A percentile compares a stretch with the other conserved stretches of the same genome.
phyloP scores from a whole-genome alignment of 306 rosid genomes.

The Cicer yamashitae region DNA sequence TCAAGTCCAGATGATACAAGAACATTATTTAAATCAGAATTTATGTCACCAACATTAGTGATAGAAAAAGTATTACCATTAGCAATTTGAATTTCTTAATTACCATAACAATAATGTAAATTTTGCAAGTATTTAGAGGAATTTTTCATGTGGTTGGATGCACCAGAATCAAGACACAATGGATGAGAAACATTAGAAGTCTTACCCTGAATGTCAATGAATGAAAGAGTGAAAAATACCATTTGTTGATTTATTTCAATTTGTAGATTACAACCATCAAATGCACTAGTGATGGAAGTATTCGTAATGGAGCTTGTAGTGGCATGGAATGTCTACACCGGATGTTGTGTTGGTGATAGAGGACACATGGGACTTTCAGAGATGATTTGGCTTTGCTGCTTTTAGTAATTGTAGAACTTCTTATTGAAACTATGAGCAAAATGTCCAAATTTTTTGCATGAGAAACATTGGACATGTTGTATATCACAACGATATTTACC shows the following conservation, averaged over 20 bases:
- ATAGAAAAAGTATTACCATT: neutral
- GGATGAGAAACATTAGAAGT: too few relatives aligned
- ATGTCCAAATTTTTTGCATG: too few relatives aligned
- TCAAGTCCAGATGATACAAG: too few relatives aligned
- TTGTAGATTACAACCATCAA: neutral
- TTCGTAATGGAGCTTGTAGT: neutral
- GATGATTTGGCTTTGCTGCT: neutral
- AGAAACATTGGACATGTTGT: too few relatives aligned
- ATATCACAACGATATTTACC: too few relatives aligned
- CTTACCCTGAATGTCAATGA: too few relatives aligned
- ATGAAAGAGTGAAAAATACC: neutral
- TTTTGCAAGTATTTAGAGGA: neutral
- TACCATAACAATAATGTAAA: neutral
- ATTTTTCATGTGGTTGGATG: neutral
- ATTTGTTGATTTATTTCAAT: neutral
- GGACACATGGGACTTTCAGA: neutral
- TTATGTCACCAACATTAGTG: constrained; percentile 1
- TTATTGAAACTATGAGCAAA: too few relatives aligned
- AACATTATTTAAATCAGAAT: neutral
- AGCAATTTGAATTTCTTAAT: neutral
- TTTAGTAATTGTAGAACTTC: too few relatives aligned
- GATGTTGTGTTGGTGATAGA: neutral
- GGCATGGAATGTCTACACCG: neutral
- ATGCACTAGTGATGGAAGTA: neutral
- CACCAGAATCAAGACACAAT: too few relatives aligned